phyloP scores from a whole-genome alignment of 495 filamentous ascomycete genomes.

The Elaphomyces granulatus region DNA sequence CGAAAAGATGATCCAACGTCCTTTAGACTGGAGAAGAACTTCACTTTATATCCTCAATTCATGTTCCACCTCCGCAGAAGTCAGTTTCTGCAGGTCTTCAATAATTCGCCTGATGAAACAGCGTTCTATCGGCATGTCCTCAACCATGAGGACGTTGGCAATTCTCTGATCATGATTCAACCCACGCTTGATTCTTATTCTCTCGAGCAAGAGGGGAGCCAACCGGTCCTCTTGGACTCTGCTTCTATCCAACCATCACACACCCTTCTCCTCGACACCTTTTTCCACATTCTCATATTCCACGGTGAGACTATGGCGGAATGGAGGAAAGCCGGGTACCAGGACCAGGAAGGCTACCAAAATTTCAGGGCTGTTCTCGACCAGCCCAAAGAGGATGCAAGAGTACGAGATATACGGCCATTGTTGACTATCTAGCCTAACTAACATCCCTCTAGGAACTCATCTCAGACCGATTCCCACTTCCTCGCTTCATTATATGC shows the following conservation, averaged over 20 bases:
- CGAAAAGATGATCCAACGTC: constrained; percentile 96
- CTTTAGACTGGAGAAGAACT: constrained; percentile 97
- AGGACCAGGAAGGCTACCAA: constrained; percentile 96
- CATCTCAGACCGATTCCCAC: constrained; percentile 91
- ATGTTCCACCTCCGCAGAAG: constrained; percentile 98
- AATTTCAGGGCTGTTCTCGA: constrained; percentile 84
- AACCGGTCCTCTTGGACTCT: constrained; percentile 88
- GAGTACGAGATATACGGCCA: constrained; percentile 37
- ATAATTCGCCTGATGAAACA: constrained; percentile 97
- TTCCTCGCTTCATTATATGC: constrained; percentile 97
- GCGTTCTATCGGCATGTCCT: constrained; percentile 96
- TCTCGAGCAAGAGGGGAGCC: constrained; percentile 80
- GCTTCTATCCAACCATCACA: constrained; percentile 90
- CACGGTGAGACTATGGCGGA: constrained; percentile 96
- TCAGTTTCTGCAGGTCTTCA: constrained; percentile 98
- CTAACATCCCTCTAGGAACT: constrained; percentile 53
- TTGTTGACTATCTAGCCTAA: background rate
- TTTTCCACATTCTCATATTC: constrained; percentile 99
- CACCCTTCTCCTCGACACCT: constrained; percentile 90
- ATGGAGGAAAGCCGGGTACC: constrained; percentile 97
- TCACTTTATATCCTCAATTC: constrained; percentile 97
- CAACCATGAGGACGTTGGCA: constrained; percentile 93
- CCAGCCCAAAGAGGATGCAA: constrained; percentile 93
- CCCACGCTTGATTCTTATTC: constrained; percentile 96
- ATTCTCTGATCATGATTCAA: constrained; percentile 98